A percentile compares a stretch with the other conserved stretches of the same genome.
Conservation (phyloP, 768 basidiomycete genomes). For the Leccinum variicolor region DNA sequence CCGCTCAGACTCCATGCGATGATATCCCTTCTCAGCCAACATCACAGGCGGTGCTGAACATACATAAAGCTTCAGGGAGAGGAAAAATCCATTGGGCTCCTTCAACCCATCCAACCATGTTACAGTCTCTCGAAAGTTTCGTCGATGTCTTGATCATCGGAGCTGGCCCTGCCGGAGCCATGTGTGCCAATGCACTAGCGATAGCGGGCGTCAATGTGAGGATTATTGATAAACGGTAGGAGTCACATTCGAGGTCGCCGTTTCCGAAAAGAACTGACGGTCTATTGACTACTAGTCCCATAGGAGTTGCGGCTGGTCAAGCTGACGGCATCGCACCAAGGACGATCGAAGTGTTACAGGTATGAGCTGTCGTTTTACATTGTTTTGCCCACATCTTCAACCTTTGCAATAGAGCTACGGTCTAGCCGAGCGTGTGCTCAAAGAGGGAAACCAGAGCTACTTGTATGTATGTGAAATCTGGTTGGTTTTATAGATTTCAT, state of each 20-base stretch:
- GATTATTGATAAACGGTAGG: neutral
- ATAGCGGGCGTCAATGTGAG: neutral
- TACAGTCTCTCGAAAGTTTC: neutral
- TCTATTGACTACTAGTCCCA: neutral
- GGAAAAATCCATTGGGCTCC: neutral
- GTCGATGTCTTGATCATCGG: neutral
- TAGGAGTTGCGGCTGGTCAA: neutral
- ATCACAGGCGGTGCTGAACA: neutral
- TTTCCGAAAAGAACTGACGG: neutral
- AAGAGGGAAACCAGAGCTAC: neutral
- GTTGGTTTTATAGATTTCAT: neutral
- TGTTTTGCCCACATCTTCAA: neutral
- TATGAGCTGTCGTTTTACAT: neutral
- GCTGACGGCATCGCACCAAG: neutral
- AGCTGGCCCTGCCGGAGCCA: neutral
- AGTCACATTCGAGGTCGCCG: neutral
- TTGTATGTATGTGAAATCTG: neutral
- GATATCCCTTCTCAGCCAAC: neutral
- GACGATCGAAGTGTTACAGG: neutral
- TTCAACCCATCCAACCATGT: neutral
- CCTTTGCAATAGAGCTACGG: neutral
- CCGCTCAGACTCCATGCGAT: neutral
- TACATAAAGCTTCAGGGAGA: neutral
- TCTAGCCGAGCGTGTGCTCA: neutral
- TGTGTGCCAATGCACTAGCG: neutral